Conservation (phyloP, 2,329 filamentous ascomycete genomes). For the Xylariaceae sp. region DNA sequence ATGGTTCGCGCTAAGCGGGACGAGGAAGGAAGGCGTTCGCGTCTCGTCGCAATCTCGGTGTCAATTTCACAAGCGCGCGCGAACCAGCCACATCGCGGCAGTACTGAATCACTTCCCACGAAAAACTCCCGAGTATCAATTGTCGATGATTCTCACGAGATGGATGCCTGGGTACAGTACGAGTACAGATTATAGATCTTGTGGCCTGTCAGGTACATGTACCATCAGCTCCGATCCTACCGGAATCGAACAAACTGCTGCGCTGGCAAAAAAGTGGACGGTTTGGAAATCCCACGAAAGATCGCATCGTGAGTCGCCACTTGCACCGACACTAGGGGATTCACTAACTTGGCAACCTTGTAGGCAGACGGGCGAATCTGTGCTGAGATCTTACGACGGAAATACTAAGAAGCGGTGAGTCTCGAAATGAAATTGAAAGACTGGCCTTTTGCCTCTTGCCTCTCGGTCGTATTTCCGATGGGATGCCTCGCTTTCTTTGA, state of each 20-base stretch:
- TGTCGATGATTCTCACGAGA: no score
- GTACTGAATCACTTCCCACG: no score
- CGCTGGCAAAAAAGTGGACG: background rate
- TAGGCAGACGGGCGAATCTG: background rate
- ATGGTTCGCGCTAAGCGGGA: background rate
- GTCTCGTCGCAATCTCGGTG: background rate
- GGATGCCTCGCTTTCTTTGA: background rate
- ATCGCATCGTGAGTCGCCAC: background rate
- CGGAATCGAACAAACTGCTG: background rate
- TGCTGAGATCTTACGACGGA: conserved; percentile 1
- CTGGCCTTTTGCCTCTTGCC: background rate
- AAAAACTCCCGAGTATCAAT: no score
- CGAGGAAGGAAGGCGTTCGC: background rate
- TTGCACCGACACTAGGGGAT: background rate
- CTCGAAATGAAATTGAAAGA: background rate
- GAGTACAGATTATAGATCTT: no score
- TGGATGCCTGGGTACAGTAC: no score
- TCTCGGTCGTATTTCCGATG: background rate
- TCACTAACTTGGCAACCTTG: background rate
- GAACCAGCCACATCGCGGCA: background rate
- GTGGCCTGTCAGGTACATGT: no score
- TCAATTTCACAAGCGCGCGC: background rate
- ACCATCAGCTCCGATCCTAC: no score
- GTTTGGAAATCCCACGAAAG: background rate
- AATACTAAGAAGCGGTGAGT: conserved; percentile 14